A percentile compares a stretch with the other conserved stretches of the same genome.
These are phyloP conservation scores for Aphanomyces euteiches DNA, from an alignment of 352 stramenopile species.

Conservation along the genomic window DNA sequence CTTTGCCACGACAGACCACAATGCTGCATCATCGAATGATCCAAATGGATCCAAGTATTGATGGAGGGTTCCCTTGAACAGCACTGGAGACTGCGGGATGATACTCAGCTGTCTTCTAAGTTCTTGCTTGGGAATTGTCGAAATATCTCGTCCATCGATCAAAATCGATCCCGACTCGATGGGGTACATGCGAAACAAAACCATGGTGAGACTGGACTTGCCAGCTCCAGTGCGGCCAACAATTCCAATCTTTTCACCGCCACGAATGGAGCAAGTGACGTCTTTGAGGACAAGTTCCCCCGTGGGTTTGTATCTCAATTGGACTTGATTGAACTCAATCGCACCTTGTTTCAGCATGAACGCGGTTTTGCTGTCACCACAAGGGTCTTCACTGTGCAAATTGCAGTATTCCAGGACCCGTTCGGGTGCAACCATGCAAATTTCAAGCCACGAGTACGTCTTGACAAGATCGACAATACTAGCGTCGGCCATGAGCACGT, in stretches of 20 bases:
- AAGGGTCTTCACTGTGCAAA: constrained; percentile 23
- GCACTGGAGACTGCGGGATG: constrained; percentile 76
- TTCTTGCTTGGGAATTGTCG: constrained; percentile 52
- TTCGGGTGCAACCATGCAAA: constrained; percentile 43
- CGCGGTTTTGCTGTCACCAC: not conserved
- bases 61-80: constrained; percentile 56
- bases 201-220: constrained; percentile 84
- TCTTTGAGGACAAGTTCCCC: constrained; percentile 31
- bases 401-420: constrained; percentile 43
- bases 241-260: constrained; percentile 71
- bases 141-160: constrained; percentile 75
- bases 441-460: constrained; percentile 32
- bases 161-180: constrained; percentile 53
- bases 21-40: no score
- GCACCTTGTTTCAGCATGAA: not conserved
- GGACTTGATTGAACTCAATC: not conserved
- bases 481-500: constrained; percentile 75
- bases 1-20: no score
- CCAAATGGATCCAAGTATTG: constrained; percentile 78
- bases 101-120: constrained; percentile 75
- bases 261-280: constrained; percentile 43
- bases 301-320: not conserved
- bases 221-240: constrained; percentile 86
- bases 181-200: constrained; percentile 67
- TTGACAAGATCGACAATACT: not conserved